phyloP scores from a whole-genome alignment of 2,329 filamentous ascomycete genomes.

The Berkeleyomyces basicola region DNA sequence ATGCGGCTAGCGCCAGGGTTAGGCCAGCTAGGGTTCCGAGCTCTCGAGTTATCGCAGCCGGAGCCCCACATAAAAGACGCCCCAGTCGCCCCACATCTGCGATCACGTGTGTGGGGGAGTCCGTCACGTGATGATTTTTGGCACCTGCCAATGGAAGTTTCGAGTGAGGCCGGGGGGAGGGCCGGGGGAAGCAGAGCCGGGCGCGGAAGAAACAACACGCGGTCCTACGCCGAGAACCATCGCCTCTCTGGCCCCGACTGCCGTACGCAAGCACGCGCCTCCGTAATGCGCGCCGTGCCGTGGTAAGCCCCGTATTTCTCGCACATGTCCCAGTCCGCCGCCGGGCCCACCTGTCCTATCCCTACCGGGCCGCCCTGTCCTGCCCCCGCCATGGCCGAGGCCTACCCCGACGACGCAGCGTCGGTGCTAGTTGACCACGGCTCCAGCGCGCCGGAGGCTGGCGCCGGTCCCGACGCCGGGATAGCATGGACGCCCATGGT shows the following conservation, averaged over 20 bases:
- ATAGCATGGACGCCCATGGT: constrained; percentile 36
- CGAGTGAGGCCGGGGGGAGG: no score
- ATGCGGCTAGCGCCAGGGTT: not conserved
- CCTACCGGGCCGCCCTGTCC: not conserved
- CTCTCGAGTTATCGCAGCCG: not conserved
- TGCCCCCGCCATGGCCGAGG: constrained; percentile 2
- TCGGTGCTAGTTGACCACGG: not conserved
- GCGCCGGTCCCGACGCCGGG: not conserved
- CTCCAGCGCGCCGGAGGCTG: not conserved
- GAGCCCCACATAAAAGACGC: no score
- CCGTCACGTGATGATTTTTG: no score
- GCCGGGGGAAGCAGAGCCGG: no score
- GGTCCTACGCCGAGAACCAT: no score
- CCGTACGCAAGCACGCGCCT: no score
- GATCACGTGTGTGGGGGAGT: not conserved
- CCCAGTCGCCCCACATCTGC: no score
- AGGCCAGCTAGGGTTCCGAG: not conserved
- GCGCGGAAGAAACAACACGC: no score
- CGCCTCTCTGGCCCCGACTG: no score
- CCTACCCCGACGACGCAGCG: not conserved
- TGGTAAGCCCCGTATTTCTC: no score
- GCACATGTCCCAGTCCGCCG: not conserved
- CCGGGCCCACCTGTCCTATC: not conserved
- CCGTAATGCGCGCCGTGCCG: no score
- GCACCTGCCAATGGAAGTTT: no score